Evolutionary conservation across 345 rosid species (phyloP), one percentile per base, ranked within the genome.

Genomic region (Schrenkiella parvula): DNA sequence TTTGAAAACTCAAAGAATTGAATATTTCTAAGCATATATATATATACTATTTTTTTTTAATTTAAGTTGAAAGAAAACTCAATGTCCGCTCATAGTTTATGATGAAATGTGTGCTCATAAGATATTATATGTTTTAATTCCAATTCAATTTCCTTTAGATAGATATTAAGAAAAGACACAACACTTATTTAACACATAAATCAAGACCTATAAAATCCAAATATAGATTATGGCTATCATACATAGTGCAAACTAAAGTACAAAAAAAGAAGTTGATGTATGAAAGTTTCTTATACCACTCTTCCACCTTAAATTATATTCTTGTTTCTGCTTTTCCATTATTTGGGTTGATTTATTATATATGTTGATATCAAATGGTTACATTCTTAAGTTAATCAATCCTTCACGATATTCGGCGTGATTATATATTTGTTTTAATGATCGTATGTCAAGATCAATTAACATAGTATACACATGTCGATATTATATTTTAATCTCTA

Each of bases 241-340:
- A 28, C 72, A 58, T 48, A 74, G 62, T 66, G 78, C 78, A 74
- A 74, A 47, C 44, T 66, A 48, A 58, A 74, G 72, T 66, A 48
- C 44, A 15, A 28, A 21, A 51, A 73, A 66, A n/a, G n/a, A n/a
- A 38, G 67, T 39, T 66, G 5, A 28, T 47, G 29, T 10, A 12
- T 48, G 41, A 73, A 66, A 8, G 21, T 57, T 58, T 57, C 5
- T 19, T 34, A 55, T 48, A 48, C 21, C 29, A 2, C 31, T 55
- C 71, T 65, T 73, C 66, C 78, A 65, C 37, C 37, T 11, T 38
- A 50, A 37, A 65, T 46, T 56, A 58, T 74, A 10, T 21, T 50
- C 43, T 35, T 28, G 32, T 48, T 73, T 73, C 60, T 58, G 18
- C 37, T 74, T 66, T 66, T 47, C 25, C 51, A 38, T 37, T 56